A percentile compares a stretch with the other conserved stretches of the same genome.
These are phyloP conservation scores for Cicer chorassanicum DNA, from an alignment of 306 rosid species.

Conservation along the genomic window DNA sequence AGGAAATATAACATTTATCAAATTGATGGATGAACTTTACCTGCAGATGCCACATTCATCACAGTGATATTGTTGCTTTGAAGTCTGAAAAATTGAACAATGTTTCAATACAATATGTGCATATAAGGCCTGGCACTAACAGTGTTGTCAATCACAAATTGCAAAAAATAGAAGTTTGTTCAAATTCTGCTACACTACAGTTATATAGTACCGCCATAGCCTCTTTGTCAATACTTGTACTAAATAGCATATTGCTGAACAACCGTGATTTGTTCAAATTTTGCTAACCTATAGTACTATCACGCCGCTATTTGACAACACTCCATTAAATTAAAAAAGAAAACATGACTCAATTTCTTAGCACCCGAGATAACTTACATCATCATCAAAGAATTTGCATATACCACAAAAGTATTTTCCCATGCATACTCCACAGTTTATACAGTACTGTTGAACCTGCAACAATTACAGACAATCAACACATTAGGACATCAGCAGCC, in stretches of 20 bases:
- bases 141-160: no score
- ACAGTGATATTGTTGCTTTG: conserved; percentile 84
- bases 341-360: background rate
- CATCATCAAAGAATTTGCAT: conserved; percentile 90
- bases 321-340: background rate
- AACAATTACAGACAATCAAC: conserved; percentile 15
- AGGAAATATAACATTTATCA: background rate
- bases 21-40: conserved; percentile 51
- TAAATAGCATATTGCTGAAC: no score
- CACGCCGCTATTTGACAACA: no score
- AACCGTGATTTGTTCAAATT: no score
- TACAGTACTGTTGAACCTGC: conserved; percentile 87
- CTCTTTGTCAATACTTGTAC: no score
- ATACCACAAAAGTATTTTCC: conserved; percentile 74
- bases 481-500: conserved; percentile 3
- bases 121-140: background rate
- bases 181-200: no score
- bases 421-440: conserved; percentile 82
- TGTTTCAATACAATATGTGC: conserved; percentile 17
- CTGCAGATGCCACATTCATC: conserved; percentile 94
- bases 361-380: conserved; percentile 55
- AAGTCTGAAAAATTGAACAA: conserved; percentile 52
- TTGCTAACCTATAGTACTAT: no score
- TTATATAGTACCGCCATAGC: no score
- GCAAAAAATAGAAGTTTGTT: no score